These are phyloP conservation scores for Yamadazyma diospyri DNA, from an alignment of 1,139 yeast genomes.

Conservation along the genomic window DNA sequence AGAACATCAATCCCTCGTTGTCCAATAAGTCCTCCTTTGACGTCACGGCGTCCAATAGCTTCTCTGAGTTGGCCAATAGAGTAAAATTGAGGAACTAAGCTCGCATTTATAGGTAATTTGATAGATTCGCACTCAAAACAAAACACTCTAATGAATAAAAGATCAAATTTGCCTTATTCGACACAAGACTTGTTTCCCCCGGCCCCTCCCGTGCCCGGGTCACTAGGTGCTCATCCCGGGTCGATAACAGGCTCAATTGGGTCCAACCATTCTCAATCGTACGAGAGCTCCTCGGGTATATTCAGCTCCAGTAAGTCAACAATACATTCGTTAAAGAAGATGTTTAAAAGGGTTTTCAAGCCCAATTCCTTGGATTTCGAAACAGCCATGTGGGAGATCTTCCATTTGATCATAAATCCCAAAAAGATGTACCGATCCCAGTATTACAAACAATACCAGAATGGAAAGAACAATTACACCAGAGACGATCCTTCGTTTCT, in stretches of 20 bases:
- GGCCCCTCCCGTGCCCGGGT: constrained; percentile 12
- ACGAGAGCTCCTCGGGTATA: constrained; percentile 4
- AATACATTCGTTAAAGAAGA: constrained; percentile 18
- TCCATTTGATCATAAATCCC: constrained; percentile 70
- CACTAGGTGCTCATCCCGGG: constrained; percentile 12
- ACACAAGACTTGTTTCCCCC: constrained; percentile 39
- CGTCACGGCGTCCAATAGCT: constrained; percentile 8
- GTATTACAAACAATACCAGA: constrained; percentile 51
- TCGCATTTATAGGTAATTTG: not conserved
- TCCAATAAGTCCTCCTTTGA: constrained; percentile 10
- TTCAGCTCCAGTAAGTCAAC: constrained; percentile 4
- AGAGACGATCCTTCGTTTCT: constrained; percentile 91
- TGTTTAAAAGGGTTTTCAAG: constrained; percentile 48
- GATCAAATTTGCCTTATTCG: constrained; percentile 35
- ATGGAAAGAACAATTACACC: constrained; percentile 51
- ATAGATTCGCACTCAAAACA: constrained; percentile 1
- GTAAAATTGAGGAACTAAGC: constrained; percentile 7
- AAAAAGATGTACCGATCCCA: constrained; percentile 77
- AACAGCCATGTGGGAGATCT: constrained; percentile 89
- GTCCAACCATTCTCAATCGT: constrained; percentile 17
- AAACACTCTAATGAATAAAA: constrained; percentile 21
- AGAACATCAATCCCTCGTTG: constrained; percentile 1
- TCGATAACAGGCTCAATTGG: constrained; percentile 14
- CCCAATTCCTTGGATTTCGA: constrained; percentile 88
- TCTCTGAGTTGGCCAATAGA: constrained; percentile 10